Base-by-base conservation (phyloP, 1,284 basidiomycete genomes). In the Salmacisia buchloeana region DNA sequence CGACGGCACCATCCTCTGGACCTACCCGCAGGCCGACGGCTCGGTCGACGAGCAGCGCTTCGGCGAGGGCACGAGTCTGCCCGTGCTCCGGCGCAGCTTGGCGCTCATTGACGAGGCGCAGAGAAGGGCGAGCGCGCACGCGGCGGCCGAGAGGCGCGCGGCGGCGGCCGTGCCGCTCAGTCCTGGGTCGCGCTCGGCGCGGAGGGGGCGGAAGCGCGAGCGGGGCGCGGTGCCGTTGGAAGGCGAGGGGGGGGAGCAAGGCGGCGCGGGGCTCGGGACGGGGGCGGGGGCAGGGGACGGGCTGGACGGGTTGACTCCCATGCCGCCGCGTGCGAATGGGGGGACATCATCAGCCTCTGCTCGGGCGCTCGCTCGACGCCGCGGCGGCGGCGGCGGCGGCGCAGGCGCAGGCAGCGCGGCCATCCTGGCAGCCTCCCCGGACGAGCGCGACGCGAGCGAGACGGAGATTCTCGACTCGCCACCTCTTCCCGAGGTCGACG, bases 1-100 rank as follows among this genome's bases (percentile, higher is more conserved):
- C 4, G 69, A 76, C 39, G 74, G 74, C 6, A 64, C 66, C 21
- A 67, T 76, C 18, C 57, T 62, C 0, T 76, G 74, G 74, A 61
- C 59, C 18, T 76, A 76, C 38, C 62, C 67, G 5, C 67, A 68
- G n/a, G 23, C 68, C 1, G 68, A 72, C 34, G 71, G 72, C 9
- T 58, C 43, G 27, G 43, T 63, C n/a, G 74, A 76, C 27, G 63
- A 61, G 41, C 74, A 76, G 45, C 59, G 68, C 21, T 58, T 74
- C 10, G 74, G 74, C 10, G 65, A 74, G 38, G 73, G 69, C 12
- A 75, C 73, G 1, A 69, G 62, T 1, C 27, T 76, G 6, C 68
- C 68, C 2, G 73, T 61, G 15, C 58, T 76, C 10, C 64, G 72
- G 39, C 54, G 62, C 25, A 70, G 69, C 35, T 58, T 76, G 23